Evolutionary conservation across 2,329 filamentous ascomycete genomes (phyloP).

Genomic region (Chalaropsis ovoidea): DNA sequence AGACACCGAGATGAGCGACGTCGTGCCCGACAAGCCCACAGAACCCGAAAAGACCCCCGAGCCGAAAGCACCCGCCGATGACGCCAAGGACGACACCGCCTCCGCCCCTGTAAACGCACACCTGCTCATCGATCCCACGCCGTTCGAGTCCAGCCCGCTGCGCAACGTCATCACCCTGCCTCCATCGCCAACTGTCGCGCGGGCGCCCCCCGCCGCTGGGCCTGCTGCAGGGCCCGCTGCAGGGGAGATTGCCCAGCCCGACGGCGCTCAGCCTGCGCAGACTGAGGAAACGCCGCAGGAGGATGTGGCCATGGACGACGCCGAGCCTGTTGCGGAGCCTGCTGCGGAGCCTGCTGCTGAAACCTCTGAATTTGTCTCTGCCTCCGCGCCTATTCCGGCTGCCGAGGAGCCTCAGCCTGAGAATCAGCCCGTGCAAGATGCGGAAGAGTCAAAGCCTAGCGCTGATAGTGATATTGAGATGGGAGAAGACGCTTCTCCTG

Average conservation of each 20-base stretch:
- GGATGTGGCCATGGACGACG: not conserved
- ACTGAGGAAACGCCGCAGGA: conserved; percentile 9
- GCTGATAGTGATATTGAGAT: not conserved
- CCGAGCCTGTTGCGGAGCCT: not conserved
- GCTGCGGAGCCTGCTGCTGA: not conserved
- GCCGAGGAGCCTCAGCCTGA: not conserved
- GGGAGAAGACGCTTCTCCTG: not conserved
- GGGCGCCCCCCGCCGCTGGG: not conserved
- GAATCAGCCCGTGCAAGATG: not conserved
- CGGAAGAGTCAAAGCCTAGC: not conserved
- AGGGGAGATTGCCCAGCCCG: not conserved
- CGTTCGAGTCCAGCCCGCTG: conserved; percentile 20
- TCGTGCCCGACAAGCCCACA: conserved; percentile 35
- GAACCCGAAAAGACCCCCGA: conserved; percentile 17
- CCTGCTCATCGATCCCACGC: conserved; percentile 25
- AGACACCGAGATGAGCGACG: conserved; percentile 29
- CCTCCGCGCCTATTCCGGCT: not conserved
- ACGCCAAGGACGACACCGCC: conserved; percentile 21
- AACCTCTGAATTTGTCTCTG: not conserved
- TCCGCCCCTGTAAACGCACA: conserved; percentile 30
- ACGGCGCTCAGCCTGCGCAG: not conserved
- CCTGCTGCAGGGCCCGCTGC: too few species aligned
- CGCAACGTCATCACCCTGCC: conserved; percentile 21
- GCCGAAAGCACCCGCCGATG: not conserved
- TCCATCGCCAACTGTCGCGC: conserved; percentile 11